A percentile compares a stretch with the other conserved stretches of the same genome.
These are phyloP conservation scores for Dictyostelium brefeldianum DNA, from an alignment of 78 protist species.

Conservation along the genomic window DNA sequence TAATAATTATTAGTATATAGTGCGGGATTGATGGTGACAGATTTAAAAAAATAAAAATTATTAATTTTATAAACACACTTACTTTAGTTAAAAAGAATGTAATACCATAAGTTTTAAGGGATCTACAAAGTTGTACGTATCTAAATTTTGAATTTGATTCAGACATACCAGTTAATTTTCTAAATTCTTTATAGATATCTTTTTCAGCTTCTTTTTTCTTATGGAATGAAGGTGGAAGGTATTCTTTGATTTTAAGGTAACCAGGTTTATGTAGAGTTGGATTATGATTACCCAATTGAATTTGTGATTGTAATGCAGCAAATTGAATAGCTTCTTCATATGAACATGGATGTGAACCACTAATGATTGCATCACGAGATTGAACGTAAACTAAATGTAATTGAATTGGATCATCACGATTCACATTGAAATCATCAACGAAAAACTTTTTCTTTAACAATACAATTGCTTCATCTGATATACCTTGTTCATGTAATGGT, in stretches of 20 bases:
- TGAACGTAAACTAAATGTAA: slow-evolving; percentile 80
- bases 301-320: slow-evolving; percentile 88
- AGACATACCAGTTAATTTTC: slow-evolving; percentile 84
- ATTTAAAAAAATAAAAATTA: too few relatives aligned
- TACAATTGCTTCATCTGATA: slow-evolving; percentile 62
- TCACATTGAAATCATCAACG: slow-evolving; percentile 80
- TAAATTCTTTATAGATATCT: slow-evolving; percentile 84
- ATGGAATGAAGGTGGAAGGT: slow-evolving; percentile 81
- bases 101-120: slow-evolving; percentile 93
- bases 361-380: slow-evolving; percentile 88
- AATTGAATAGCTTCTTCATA: slow-evolving; percentile 88
- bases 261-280: slow-evolving; percentile 76
- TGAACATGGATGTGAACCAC: slow-evolving; percentile 87
- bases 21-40: too few relatives aligned
- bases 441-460: slow-evolving; percentile 82
- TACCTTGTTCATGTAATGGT: slow-evolving; percentile 86
- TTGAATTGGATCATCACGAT: slow-evolving; percentile 81
- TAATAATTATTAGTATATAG: background rate
- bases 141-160: slow-evolving; percentile 89
- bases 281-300: slow-evolving; percentile 85
- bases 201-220: slow-evolving; percentile 85
- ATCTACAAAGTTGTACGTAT: slow-evolving; percentile 89
- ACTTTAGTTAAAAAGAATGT: slow-evolving; percentile 89
- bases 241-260: slow-evolving; percentile 70
- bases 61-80: background rate